Base-by-base conservation (phyloP, 805 yeast genomes). In the Barnettozyma pratensis region DNA sequence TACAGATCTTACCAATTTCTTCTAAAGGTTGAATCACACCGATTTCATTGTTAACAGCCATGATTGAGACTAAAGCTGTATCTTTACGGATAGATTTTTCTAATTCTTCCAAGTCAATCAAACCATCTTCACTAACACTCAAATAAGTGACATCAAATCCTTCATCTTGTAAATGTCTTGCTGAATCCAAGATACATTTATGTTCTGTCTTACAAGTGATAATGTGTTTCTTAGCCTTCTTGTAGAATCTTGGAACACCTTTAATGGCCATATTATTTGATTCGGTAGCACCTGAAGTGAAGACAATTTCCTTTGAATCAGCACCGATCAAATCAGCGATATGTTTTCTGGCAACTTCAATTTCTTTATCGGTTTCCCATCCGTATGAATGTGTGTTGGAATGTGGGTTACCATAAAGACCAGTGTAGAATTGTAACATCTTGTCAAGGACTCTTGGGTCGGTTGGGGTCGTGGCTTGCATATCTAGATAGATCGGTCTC, bases 231-330 rank as follows among this genome's bases (percentile, higher is more conserved):
- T 92, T 94, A 39, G 92, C 85, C 62, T 85, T 87, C 51, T 80
- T 79, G 73, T 92, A 94, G 69, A 94, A 94, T 52, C 97, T 77
- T 3, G 97, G 92, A 12, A 94, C 96, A 63, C 99, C 99, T 70
- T 94, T 94, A 57, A 94, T 70, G 30, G 87, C 91, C 88, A 88
- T 87, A 66, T 95, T 94, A 72, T 94, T 94, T 41, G 94, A 82
- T 68, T 94, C 99, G 5, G 99, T 94, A 50, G 99, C 99, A 50
- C 99, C 99, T 2, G 95, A 85, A 0, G 98, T 94, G 73, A 94
- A 91, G 42, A 94, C 85, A 59, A 94, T 94, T 70, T 94, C 99
- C 71, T 92, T 92, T 47, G 98, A 87, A 65, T 94, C 96, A 34
- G 99, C 99, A 31, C 81, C 80, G 59, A 94, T 89, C 46, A 94